Base-by-base conservation (phyloP, 2,329 filamentous ascomycete genomes). In the Fusarium pseudocircinatum region DNA sequence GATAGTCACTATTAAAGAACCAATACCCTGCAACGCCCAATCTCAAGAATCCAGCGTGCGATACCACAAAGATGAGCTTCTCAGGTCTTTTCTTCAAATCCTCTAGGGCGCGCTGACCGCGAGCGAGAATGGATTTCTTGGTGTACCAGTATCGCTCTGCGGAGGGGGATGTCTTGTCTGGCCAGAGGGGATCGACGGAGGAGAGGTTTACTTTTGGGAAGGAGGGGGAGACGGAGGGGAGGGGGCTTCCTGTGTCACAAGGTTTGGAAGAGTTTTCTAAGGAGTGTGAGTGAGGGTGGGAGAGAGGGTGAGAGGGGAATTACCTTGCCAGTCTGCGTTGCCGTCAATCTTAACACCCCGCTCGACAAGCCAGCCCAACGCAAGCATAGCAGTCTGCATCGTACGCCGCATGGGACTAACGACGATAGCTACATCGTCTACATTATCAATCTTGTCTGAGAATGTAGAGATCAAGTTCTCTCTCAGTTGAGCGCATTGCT, bases 391-490 rank as follows among this genome's bases (percentile, higher is more conserved):
- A 4, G 91, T 93, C 80, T 93, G 89, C 36, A 93, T 82, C 4
- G 91, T 92, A 36, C 91, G 85, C 22, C 85, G 83, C 89, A 93
- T 91, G 2, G 91, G 89, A 76, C 90, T 92, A 54, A 89, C 87
- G 37, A 93, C 78, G 60, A 93, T 88, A 34, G 87, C 82, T 7
- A 84, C 78, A 66, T 85, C 80, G 20, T 82, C 79, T 10, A 79
- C 80, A 28, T 73, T 62, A 2, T 73, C 43, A 6, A 72, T 57
- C 5, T 64, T 66, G 44, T 87, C 80, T 26, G 83, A 81, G 39
- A 82, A 79, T 18, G 81, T 81, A 22, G 81, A 75, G 26, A 82
- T 74, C 5, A 90, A 81, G 62, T 80, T 82, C 53, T 83, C 77
- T 34, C 84, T 81, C 8, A 89, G 80, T 13, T 82, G 73, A 30